These are phyloP conservation scores for Wickerhamomyces alni DNA, from an alignment of 805 yeast genomes.

Conservation along the genomic window DNA sequence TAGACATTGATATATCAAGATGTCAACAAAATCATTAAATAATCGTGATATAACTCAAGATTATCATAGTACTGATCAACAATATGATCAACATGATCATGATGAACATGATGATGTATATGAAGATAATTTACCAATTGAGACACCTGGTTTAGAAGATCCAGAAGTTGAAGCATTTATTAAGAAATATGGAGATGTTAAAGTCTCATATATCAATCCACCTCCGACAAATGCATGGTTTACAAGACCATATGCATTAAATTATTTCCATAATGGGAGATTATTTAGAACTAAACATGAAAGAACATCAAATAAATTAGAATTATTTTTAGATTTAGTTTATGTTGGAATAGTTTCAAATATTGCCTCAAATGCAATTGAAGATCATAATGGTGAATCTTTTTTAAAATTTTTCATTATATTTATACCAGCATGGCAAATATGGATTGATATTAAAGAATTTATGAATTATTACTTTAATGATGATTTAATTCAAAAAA, in stretches of 20 bases:
- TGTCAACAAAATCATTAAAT: no score
- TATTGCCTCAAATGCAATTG: conserved; percentile 47
- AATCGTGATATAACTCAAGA: no score
- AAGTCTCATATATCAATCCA: conserved; percentile 39
- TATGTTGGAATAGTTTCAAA: conserved; percentile 62
- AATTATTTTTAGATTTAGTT: conserved; percentile 55
- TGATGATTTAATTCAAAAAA: conserved; percentile 51
- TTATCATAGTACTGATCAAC: no score
- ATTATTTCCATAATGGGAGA: conserved; percentile 52
- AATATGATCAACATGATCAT: no score
- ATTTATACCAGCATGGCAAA: conserved; percentile 54
- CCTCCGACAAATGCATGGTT: conserved; percentile 32
- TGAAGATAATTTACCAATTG: no score
- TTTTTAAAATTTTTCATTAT: conserved; percentile 42
- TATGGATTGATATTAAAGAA: conserved; percentile 62
- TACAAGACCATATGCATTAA: conserved; percentile 51
- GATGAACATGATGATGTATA: no score
- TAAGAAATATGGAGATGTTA: conserved; percentile 41
- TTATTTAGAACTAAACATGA: conserved; percentile 51
- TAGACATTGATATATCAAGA: no score
- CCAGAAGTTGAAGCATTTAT: conserved; percentile 32
- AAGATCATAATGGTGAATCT: conserved; percentile 40
- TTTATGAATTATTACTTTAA: conserved; percentile 58
- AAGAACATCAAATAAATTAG: conserved; percentile 44
- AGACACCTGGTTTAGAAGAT: not conserved